Percentiles rank a stretch among this genome's conserved stretches.
These are phyloP conservation scores for Lomentospora prolificans DNA, from an alignment of 2,329 filamentous ascomycete species.

Conservation along the genomic window DNA sequence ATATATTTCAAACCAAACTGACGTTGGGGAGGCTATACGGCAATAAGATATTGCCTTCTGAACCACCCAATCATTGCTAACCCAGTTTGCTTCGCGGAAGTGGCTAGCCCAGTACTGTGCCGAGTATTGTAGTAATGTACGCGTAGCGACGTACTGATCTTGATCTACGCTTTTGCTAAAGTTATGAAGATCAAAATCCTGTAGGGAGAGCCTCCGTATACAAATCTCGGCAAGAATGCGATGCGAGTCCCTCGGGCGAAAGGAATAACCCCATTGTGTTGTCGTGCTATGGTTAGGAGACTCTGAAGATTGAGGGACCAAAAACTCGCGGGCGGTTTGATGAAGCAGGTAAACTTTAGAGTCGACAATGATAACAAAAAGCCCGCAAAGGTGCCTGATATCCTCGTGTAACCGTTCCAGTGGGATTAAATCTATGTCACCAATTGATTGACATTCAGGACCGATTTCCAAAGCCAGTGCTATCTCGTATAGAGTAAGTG, in stretches of 20 bases:
- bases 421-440: neutral
- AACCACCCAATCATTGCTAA: neutral
- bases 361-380: constrained; percentile 20
- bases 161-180: neutral
- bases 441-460: neutral
- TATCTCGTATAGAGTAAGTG: constrained; percentile 17
- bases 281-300: neutral
- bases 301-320: constrained; percentile 9
- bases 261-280: constrained; percentile 2
- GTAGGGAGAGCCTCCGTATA: neutral
- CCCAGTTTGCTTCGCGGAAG: constrained; percentile 2
- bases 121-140: constrained; percentile 12
- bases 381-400: constrained; percentile 20
- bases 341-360: constrained; percentile 19
- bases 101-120: constrained; percentile 11
- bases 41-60: neutral
- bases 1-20: neutral
- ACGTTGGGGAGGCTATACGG: neutral
- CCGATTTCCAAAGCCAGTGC: constrained; percentile 11
- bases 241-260: neutral
- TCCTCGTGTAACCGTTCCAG: constrained; percentile 8
- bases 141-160: neutral
- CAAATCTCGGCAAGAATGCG: neutral
- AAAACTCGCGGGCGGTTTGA: constrained; percentile 22
- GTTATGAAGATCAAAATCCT: neutral